Conservation (phyloP, 495 filamentous ascomycete genomes). For the Talaromyces trachyspermus region DNA sequence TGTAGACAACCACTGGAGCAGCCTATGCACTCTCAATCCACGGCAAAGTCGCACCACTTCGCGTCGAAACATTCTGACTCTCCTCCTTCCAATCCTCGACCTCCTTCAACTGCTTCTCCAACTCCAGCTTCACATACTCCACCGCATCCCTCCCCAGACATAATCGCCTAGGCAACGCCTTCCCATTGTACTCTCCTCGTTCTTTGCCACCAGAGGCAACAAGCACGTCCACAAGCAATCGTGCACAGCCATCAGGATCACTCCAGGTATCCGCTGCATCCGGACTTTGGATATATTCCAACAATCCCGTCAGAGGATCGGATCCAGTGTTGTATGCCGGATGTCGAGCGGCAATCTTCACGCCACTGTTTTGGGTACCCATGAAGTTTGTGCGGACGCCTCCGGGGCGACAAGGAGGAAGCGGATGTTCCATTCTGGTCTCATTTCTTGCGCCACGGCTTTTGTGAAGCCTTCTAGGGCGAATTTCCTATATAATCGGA, state of each 20-base stretch:
- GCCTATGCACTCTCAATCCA: too few species aligned
- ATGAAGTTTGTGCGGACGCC: conserved; percentile 20
- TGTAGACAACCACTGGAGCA: too few species aligned
- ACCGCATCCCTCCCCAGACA: too few species aligned
- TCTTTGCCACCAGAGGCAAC: neutral
- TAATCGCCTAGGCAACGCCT: too few species aligned
- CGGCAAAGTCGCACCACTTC: too few species aligned
- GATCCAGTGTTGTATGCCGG: conserved; percentile 15
- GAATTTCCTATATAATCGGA: conserved; percentile 31
- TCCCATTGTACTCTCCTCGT: too few species aligned
- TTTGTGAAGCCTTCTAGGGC: conserved; percentile 52
- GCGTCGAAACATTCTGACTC: too few species aligned
- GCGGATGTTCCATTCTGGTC: conserved; percentile 39
- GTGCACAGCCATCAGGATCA: conserved; percentile 18
- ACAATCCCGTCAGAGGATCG: conserved; percentile 12
- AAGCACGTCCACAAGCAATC: conserved; percentile 16
- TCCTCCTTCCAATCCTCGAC: too few species aligned
- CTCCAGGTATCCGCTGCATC: conserved; percentile 13
- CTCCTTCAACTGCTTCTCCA: too few species aligned
- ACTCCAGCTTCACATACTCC: too few species aligned
- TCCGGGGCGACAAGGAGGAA: conserved; percentile 17
- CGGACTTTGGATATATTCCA: conserved; percentile 13
- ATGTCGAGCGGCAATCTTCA: conserved; percentile 13
- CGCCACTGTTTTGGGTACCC: too few species aligned
- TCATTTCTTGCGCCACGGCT: conserved; percentile 40